A percentile compares a stretch with the other conserved stretches of the same genome.
phyloP scores from a whole-genome alignment of 371 early-diverging fungal species.

The Nematocida ironsii region DNA sequence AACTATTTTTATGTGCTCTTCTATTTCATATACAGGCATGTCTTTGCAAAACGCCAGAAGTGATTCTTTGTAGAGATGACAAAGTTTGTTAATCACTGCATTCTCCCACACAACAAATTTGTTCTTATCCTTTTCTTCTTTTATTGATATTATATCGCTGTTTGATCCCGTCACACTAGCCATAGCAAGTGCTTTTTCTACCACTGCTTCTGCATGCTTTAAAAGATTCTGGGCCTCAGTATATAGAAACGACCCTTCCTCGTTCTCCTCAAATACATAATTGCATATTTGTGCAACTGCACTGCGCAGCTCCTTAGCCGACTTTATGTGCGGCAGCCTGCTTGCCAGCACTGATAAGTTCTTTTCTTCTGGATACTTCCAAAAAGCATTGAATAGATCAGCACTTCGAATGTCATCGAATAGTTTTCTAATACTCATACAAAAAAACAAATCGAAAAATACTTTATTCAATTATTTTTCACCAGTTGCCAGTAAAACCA shows the following conservation, averaged over 20 bases:
- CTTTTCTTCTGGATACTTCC: constrained; percentile 55
- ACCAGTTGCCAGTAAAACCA: constrained; percentile 39
- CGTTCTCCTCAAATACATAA: constrained; percentile 54
- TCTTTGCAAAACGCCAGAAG: constrained; percentile 56
- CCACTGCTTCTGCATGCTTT: constrained; percentile 19
- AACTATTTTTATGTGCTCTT: constrained; percentile 60
- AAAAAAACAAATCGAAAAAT: constrained; percentile 44
- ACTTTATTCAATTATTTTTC: constrained; percentile 37
- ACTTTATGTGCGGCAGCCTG: constrained; percentile 40
- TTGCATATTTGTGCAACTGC: constrained; percentile 44
- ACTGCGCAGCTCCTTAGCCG: constrained; percentile 28
- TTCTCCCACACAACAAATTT: constrained; percentile 49
- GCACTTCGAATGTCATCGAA: constrained; percentile 41
- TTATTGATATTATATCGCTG: not conserved
- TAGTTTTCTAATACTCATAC: constrained; percentile 52
- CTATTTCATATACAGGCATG: constrained; percentile 35
- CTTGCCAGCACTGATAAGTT: constrained; percentile 40
- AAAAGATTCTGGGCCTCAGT: constrained; percentile 59
- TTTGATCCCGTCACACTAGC: constrained; percentile 25
- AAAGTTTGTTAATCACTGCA: constrained; percentile 41
- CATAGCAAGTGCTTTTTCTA: constrained; percentile 25
- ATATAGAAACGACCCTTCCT: constrained; percentile 51
- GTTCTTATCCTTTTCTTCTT: constrained; percentile 33
- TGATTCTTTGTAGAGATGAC: constrained; percentile 52
- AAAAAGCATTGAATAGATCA: constrained; percentile 50